These are phyloP conservation scores for Aspergillus panamensis DNA, from an alignment of 495 filamentous ascomycete genomes.

Conservation along the genomic window DNA sequence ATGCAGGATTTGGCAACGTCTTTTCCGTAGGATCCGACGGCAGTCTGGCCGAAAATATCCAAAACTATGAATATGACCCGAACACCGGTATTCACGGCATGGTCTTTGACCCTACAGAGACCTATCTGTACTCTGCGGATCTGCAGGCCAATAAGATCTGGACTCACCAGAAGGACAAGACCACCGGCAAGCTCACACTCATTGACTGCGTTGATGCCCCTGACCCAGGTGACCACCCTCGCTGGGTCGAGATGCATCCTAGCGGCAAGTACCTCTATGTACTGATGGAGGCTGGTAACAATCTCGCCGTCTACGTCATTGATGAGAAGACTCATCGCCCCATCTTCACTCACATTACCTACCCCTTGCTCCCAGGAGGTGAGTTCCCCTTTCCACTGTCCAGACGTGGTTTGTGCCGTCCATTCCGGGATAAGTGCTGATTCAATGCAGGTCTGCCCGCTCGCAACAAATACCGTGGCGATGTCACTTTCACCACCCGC, in stretches of 20 bases:
- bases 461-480: constrained; percentile 64
- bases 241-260: constrained; percentile 80
- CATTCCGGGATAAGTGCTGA: constrained; percentile 54
- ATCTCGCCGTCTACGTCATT: constrained; percentile 73
- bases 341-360: constrained; percentile 75
- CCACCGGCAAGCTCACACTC: constrained; percentile 59
- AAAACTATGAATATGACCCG: constrained; percentile 71
- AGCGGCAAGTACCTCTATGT: constrained; percentile 74
- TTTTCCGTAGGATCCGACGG: constrained; percentile 65
- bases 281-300: constrained; percentile 82
- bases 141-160: constrained; percentile 81
- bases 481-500: constrained; percentile 66
- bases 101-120: constrained; percentile 82
- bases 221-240: constrained; percentile 65
- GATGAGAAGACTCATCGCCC: constrained; percentile 70
- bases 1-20: constrained; percentile 75
- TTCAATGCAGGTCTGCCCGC: constrained; percentile 42
- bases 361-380: constrained; percentile 73
- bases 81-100: constrained; percentile 83
- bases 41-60: constrained; percentile 61
- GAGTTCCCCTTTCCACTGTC: constrained; percentile 9
- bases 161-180: constrained; percentile 69
- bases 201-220: constrained; percentile 71
- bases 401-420: no score
- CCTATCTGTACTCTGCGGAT: constrained; percentile 82